phyloP scores from a whole-genome alignment of 192 early-diverging fungal species.

The Pilobolus umbonatus region DNA sequence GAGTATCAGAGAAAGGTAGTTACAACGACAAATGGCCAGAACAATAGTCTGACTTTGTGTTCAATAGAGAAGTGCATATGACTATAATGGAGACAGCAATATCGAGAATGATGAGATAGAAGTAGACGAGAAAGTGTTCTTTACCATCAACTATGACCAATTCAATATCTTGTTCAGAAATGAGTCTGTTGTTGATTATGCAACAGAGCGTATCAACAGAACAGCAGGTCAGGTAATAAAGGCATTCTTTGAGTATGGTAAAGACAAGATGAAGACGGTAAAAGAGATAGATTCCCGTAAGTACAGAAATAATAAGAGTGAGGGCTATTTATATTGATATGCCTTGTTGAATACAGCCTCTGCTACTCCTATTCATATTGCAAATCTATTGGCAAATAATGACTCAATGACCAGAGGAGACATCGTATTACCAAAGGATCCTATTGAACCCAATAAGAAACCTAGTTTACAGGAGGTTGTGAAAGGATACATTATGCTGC shows the following conservation, averaged over 20 bases:
- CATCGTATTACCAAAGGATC: conserved; percentile 18
- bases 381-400: conserved; percentile 34
- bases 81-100: background rate
- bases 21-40: too few species aligned
- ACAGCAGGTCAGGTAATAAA: conserved; percentile 58
- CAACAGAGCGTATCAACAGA: conserved; percentile 54
- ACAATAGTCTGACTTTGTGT: too few species aligned
- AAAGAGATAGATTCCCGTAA: conserved; percentile 44
- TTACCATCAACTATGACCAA: conserved; percentile 61
- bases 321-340: background rate
- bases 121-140: conserved; percentile 56
- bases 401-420: conserved; percentile 28
- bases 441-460: background rate
- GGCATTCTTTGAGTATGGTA: conserved; percentile 50
- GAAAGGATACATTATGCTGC: conserved; percentile 55
- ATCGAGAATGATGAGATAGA: conserved; percentile 32
- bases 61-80: too few species aligned
- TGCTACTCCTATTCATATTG: conserved; percentile 47
- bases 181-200: conserved; percentile 53
- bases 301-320: background rate
- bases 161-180: conserved; percentile 66
- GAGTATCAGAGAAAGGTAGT: background rate
- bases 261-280: conserved; percentile 51
- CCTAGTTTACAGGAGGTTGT: conserved; percentile 37
- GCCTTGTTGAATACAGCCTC: conserved; percentile 23